Evolutionary conservation across 1,284 basidiomycete genomes (phyloP).

Genomic region (Apiotrichum akiyoshidainum): DNA sequence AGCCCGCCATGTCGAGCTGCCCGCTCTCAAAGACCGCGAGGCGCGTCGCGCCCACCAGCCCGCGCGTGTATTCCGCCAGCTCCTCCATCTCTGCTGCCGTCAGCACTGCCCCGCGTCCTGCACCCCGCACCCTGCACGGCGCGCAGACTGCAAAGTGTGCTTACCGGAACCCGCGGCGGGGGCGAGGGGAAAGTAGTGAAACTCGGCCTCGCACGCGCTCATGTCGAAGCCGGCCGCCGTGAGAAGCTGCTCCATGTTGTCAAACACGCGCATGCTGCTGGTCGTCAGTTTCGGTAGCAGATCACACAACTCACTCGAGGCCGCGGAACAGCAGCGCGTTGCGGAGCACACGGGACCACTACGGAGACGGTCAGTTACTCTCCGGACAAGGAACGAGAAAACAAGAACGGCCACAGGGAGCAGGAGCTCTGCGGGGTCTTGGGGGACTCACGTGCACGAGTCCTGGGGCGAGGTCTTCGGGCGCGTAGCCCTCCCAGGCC

Average conservation of each 20-base stretch:
- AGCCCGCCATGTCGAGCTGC: conserved; percentile 10
- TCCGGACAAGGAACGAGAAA: no score
- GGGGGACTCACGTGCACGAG: not conserved
- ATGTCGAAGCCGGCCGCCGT: conserved; percentile 15
- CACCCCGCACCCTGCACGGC: no score
- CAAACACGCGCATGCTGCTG: conserved; percentile 12
- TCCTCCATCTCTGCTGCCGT: conserved; percentile 7
- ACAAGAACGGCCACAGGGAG: no score
- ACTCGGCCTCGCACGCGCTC: conserved; percentile 8
- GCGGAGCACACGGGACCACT: conserved; percentile 2
- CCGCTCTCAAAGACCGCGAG: conserved; percentile 19
- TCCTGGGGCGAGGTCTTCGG: not conserved
- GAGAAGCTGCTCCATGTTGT: conserved; percentile 14
- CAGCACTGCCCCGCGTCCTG: no score
- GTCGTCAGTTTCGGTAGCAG: not conserved
- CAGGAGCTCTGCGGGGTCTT: not conserved
- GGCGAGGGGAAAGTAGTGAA: conserved; percentile 17
- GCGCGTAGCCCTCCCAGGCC: conserved; percentile 10
- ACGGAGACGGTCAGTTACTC: not conserved
- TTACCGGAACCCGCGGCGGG: not conserved
- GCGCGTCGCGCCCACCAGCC: conserved; percentile 12
- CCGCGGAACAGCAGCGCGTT: conserved; percentile 10
- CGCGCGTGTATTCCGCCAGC: conserved; percentile 10
- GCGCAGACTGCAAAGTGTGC: no score
- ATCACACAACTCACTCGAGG: conserved; percentile 15